phyloP scores from a whole-genome alignment of 169 alveolate species.

The Plasmodium gonderi region DNA sequence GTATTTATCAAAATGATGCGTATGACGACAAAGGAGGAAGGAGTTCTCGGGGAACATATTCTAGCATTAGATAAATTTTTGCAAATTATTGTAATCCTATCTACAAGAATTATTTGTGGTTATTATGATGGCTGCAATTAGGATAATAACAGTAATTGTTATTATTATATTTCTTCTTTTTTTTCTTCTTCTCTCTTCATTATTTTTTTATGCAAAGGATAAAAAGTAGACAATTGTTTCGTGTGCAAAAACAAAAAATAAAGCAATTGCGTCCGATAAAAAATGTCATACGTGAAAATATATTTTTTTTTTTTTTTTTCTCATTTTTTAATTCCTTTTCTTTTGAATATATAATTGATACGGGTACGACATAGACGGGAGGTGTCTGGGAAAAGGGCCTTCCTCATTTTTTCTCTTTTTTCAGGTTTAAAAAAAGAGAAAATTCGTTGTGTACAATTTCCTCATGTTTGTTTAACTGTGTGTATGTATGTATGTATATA shows the following conservation, averaged over 20 bases:
- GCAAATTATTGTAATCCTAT: neutral
- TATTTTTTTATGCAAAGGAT: neutral
- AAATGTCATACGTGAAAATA: neutral
- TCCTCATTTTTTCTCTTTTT: neutral
- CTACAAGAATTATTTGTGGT: no score
- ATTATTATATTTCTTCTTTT: neutral
- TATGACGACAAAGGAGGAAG: neutral
- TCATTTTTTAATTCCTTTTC: neutral
- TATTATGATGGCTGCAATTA: no score
- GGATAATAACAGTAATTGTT: no score
- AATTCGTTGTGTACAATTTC: neutral
- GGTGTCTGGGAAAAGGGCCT: neutral
- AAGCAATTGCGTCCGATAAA: neutral
- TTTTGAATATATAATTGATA: neutral
- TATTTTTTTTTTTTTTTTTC: neutral
- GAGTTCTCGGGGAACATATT: neutral
- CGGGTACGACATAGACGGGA: neutral
- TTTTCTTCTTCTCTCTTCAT: no score
- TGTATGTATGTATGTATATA: no score
- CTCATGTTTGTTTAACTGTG: no score
- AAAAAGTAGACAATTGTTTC: conserved; percentile 27
- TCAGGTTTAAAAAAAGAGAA: neutral
- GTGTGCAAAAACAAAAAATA: neutral
- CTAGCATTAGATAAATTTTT: neutral
- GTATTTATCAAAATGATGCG: neutral